Evolutionary conservation across 768 basidiomycete genomes (phyloP).

Genomic region (Panellus pusillus): DNA sequence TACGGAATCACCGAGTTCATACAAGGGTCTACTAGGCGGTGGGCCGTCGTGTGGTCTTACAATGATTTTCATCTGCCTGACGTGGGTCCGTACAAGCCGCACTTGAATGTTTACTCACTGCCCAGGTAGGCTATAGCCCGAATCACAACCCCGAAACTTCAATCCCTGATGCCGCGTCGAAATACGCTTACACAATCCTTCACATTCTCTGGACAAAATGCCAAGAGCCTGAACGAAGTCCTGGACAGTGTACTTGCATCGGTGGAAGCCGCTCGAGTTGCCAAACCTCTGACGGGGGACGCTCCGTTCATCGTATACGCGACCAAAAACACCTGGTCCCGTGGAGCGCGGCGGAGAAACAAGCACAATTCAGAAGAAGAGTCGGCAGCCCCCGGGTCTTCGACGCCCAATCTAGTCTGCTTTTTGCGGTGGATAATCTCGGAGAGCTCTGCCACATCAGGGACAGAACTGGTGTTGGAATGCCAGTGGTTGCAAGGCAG

Average conservation of each 20-base stretch:
- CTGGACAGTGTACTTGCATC: slow-evolving; percentile 33
- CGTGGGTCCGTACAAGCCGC: slow-evolving; percentile 43
- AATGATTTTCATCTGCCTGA: slow-evolving; percentile 67
- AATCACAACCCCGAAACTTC: slow-evolving; percentile 41
- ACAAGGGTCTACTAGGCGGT: slow-evolving; percentile 88
- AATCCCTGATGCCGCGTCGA: slow-evolving; percentile 54
- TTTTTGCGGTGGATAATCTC: slow-evolving; percentile 15
- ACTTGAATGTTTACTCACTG: not conserved
- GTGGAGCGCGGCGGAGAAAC: slow-evolving; percentile 56
- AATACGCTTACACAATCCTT: slow-evolving; percentile 54
- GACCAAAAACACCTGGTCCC: slow-evolving; percentile 41
- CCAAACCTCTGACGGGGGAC: not conserved
- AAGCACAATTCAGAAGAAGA: slow-evolving; percentile 26
- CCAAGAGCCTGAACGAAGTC: slow-evolving; percentile 10
- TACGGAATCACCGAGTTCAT: slow-evolving; percentile 83
- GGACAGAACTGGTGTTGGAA: slow-evolving; percentile 30
- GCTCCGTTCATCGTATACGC: slow-evolving; percentile 11
- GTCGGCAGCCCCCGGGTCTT: not conserved
- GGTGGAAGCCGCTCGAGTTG: slow-evolving; percentile 28
- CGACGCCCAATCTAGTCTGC: slow-evolving; percentile 4
- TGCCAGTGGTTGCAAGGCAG: slow-evolving; percentile 65
- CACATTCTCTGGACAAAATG: slow-evolving; percentile 11
- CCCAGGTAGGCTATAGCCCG: slow-evolving; percentile 32
- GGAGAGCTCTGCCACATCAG: slow-evolving; percentile 2
- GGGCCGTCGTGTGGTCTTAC: slow-evolving; percentile 90